Percentiles rank a stretch among this genome's conserved stretches.
Evolutionary conservation across 495 filamentous ascomycete species (phyloP).

Genomic region (Lasiosphaeria ovina): DNA sequence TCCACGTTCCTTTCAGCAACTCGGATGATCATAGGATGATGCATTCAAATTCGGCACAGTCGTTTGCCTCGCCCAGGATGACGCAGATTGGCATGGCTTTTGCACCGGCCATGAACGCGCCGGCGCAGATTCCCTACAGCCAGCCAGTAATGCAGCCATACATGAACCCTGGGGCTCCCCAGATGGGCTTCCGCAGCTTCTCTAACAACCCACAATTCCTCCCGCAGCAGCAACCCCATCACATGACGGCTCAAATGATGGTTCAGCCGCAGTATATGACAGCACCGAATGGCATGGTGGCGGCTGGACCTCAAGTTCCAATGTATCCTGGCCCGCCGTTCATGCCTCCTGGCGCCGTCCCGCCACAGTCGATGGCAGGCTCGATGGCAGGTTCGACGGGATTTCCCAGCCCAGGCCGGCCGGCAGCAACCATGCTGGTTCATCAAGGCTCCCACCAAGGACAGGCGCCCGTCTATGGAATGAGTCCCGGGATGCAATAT

Average conservation of each 20-base stretch:
- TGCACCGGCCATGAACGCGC: conserved; percentile 65
- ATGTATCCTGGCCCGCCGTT: conserved; percentile 67
- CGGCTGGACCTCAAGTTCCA: conserved; percentile 65
- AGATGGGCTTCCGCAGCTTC: conserved; percentile 52
- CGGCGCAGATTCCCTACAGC: conserved; percentile 66
- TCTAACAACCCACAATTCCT: conserved; percentile 65
- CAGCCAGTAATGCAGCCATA: conserved; percentile 71
- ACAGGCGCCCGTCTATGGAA: conserved; percentile 61
- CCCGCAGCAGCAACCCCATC: conserved; percentile 58
- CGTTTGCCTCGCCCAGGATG: conserved; percentile 74
- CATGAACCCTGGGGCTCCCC: conserved; percentile 63
- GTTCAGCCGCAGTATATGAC: conserved; percentile 65
- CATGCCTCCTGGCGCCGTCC: conserved; percentile 59
- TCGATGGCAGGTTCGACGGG: conserved; percentile 62
- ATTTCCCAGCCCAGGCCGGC: conserved; percentile 78
- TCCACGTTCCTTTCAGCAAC: conserved; percentile 58
- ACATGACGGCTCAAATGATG: conserved; percentile 75
- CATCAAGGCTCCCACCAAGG: conserved; percentile 70
- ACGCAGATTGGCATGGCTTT: conserved; percentile 67
- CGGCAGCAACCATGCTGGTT: conserved; percentile 77
- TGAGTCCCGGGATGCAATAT: conserved; percentile 65
- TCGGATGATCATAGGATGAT: conserved; percentile 85
- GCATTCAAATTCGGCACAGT: conserved; percentile 73
- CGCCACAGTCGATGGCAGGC: conserved; percentile 57
- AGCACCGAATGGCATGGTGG: conserved; percentile 52